A percentile compares a stretch with the other conserved stretches of the same genome.
phyloP scores from a whole-genome alignment of 805 yeast genomes.

The Saccharomycopsis selenospora region DNA sequence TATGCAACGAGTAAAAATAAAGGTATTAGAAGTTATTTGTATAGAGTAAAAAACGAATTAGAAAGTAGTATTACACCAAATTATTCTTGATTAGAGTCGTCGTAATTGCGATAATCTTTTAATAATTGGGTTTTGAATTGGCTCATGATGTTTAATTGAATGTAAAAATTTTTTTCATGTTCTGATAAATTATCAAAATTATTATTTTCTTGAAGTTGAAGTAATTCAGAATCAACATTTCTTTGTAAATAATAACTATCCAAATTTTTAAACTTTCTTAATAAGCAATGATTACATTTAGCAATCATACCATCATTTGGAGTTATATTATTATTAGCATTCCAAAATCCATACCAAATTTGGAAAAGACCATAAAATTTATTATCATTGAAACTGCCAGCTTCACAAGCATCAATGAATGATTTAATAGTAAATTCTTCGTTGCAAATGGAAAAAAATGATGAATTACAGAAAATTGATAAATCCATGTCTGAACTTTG shows the following conservation, averaged over 20 bases:
- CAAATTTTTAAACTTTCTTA: conserved; percentile 16
- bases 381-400: conserved; percentile 7
- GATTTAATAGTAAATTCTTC: conserved; percentile 12
- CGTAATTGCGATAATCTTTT: background rate
- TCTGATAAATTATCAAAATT: conserved; percentile 1
- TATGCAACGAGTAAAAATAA: no score
- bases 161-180: conserved; percentile 6
- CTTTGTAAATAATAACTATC: conserved; percentile 18
- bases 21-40: no score
- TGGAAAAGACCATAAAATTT: conserved; percentile 16
- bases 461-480: conserved; percentile 2
- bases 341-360: conserved; percentile 15
- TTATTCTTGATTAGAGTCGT: no score
- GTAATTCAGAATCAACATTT: conserved; percentile 15
- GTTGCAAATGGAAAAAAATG: conserved; percentile 11
- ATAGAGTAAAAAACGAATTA: no score
- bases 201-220: background rate
- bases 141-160: conserved; percentile 9
- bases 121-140: conserved; percentile 6
- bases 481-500: background rate
- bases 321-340: background rate
- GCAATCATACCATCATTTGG: background rate
- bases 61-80: no score
- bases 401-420: conserved; percentile 11
- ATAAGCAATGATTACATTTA: no score